Evolutionary conservation across 192 early-diverging fungal genomes (phyloP), one percentile per base, ranked within the genome.

Genomic region (Irineochytrium annulatum): DNA sequence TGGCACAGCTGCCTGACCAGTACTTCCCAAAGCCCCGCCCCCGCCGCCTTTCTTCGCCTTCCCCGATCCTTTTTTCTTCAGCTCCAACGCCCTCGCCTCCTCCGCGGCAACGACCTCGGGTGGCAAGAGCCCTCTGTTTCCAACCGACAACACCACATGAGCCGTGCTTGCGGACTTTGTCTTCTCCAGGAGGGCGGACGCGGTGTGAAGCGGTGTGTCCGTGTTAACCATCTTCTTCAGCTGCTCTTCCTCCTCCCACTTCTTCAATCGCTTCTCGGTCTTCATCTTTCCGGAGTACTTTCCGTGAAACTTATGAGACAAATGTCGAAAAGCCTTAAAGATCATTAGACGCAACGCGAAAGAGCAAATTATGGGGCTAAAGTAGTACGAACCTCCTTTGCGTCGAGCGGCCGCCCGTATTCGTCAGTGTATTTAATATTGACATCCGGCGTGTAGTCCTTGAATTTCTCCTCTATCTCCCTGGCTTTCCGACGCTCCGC

Each of bases 261-360:
- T 92, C 48, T 75, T 73, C 62, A 92, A 74, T 3, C 88, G 65
- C 73, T 91, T 93, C 59, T 98, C 95, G 4, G 89, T 92, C 80
- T 98, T 98, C 69, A 84, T 83, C 65, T 95, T 96, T 32, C 95
- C 95, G 33, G 88, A 89, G 4, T 83, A 81, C 55, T 92, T 91
- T 16, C 95, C 95, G 65, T 98, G 95, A 82, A 98, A 98, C 46
- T 89, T 92, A 45, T 98, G 94, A 34, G 91, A 92, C 30, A 93
- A 69, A 57, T 85, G 83, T 58, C 89, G 82, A 72, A 90, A 98
- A 0, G 95, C 95, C 78, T 87, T 55, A 19, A 59, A 37, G 37
- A 46, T 17, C 14, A 43, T 2, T 16, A 67, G 35, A 31, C 59
- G 5, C 24, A 28, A 51, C 27, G 37, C n/a, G 5, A 32, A 67